A percentile compares a stretch with the other conserved stretches of the same genome.
Evolutionary conservation across 257 asterid genomes (phyloP).

Genomic region (Linaria vulgaris): DNA sequence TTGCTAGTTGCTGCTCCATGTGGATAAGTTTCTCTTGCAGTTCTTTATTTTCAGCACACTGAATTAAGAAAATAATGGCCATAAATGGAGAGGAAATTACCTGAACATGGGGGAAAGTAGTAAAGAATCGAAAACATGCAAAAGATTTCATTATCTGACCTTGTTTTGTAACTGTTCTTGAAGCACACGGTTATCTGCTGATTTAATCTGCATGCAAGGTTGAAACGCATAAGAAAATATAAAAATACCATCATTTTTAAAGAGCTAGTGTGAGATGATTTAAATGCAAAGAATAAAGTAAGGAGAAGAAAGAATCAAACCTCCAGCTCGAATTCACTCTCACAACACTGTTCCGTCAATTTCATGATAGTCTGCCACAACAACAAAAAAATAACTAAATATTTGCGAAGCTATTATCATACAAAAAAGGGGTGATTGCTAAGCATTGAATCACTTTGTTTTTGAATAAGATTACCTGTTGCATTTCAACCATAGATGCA

Average conservation of each 20-base stretch:
- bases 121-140: neutral
- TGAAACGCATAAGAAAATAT: constrained; percentile 30
- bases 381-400: constrained; percentile 24
- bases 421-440: neutral
- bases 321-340: constrained; percentile 93
- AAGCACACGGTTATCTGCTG: constrained; percentile 93
- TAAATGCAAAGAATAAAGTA: neutral
- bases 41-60: constrained; percentile 80
- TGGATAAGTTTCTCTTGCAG: constrained; percentile 52
- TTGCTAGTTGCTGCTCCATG: constrained; percentile 73
- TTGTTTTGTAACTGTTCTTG: constrained; percentile 92
- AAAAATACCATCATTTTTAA: constrained; percentile 16
- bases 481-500: constrained; percentile 87
- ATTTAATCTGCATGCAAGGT: constrained; percentile 65
- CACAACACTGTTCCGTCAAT: constrained; percentile 83
- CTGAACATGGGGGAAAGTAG: neutral
- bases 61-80: constrained; percentile 29
- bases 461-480: constrained; percentile 58
- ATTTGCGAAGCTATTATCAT: constrained; percentile 7
- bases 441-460: neutral
- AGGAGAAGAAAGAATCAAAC: constrained; percentile 37
- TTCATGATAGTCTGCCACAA: constrained; percentile 65
- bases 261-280: neutral
- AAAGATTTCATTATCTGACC: constrained; percentile 37
- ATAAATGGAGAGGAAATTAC: constrained; percentile 6